phyloP scores from a whole-genome alignment of 2,329 filamentous ascomycete genomes.

The Calonectria crousiana region DNA sequence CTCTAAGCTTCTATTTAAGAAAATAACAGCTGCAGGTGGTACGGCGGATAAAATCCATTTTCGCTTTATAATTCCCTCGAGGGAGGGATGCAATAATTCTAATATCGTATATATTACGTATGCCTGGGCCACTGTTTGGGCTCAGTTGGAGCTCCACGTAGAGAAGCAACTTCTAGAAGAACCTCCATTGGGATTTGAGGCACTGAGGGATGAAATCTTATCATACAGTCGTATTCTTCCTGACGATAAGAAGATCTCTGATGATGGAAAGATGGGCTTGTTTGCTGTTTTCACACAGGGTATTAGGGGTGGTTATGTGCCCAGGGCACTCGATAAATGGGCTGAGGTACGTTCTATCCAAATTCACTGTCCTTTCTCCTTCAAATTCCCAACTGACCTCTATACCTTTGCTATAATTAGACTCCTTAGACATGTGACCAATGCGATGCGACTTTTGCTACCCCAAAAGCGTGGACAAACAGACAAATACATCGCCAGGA shows the following conservation, averaged over 20 bases:
- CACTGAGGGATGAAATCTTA: not conserved
- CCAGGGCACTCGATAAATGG: not conserved
- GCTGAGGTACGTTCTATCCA: not conserved
- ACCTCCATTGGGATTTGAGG: not conserved
- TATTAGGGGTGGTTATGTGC: not conserved
- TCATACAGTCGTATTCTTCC: not conserved
- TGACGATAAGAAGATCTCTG: not conserved
- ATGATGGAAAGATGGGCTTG: conserved; percentile 2
- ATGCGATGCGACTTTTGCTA: not conserved
- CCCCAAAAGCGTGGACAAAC: not conserved
- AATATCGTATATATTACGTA: not conserved
- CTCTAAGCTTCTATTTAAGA: not conserved
- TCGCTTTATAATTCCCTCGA: not conserved
- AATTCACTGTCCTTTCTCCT: not conserved
- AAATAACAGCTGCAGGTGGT: not conserved
- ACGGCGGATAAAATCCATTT: not conserved
- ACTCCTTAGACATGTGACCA: not conserved
- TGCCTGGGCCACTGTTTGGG: not conserved
- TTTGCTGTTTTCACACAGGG: not conserved
- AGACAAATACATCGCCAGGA: not conserved
- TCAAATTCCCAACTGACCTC: not conserved
- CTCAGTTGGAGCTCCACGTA: not conserved
- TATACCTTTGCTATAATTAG: not conserved
- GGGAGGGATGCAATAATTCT: not conserved
- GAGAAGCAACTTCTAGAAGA: not conserved